Conservation (phyloP, 2,329 filamentous ascomycete genomes). For the Immersiporthe knoxdaviesiana region DNA sequence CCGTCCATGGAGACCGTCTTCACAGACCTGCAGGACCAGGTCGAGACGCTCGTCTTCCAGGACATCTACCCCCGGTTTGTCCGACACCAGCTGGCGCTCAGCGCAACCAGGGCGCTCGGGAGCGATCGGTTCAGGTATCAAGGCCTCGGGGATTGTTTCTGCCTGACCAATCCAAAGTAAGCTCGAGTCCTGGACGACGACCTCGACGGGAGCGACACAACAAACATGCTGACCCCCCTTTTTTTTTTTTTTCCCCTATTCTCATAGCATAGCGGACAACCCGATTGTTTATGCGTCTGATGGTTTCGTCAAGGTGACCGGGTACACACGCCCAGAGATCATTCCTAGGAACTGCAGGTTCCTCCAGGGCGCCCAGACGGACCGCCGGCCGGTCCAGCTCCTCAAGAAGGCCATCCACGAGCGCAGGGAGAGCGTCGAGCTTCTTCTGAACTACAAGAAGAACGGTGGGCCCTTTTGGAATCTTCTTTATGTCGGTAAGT, state of each 20-base stretch:
- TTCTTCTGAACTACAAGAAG: conserved; percentile 48
- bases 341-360: conserved; percentile 53
- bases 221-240: conserved; percentile 3
- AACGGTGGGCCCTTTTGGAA: conserved; percentile 59
- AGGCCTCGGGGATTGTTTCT: conserved; percentile 62
- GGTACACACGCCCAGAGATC: conserved; percentile 51
- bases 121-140: conserved; percentile 47
- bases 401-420: conserved; percentile 18
- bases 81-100: conserved; percentile 51
- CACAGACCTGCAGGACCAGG: conserved; percentile 42
- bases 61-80: conserved; percentile 56
- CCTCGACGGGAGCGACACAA: conserved; percentile 20
- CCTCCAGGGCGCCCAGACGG: conserved; percentile 48
- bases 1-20: conserved; percentile 46
- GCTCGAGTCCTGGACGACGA: background rate
- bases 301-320: conserved; percentile 52
- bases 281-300: conserved; percentile 55
- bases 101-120: conserved; percentile 38
- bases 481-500: conserved; percentile 51
- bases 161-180: conserved; percentile 55
- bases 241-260: too few species aligned
- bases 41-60: conserved; percentile 46
- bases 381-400: conserved; percentile 39
- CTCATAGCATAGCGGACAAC: conserved; percentile 44
- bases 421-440: conserved; percentile 25